Conservation (phyloP, 1,139 yeast genomes). For the Geotrichum siamense region DNA sequence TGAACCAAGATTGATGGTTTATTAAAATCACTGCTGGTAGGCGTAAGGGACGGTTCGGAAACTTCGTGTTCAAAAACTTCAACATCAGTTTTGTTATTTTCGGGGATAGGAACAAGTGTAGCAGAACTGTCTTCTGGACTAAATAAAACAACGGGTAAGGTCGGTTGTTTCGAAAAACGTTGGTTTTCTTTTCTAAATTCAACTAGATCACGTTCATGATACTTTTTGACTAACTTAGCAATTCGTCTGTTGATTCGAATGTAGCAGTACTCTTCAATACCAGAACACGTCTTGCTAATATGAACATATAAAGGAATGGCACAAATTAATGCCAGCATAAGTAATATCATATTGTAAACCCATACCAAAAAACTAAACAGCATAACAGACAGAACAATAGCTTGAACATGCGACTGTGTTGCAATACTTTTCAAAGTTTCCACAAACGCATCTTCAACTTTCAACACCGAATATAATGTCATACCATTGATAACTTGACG, state of each 20-base stretch:
- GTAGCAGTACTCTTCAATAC: conserved; percentile 55
- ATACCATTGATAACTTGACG: conserved; percentile 78
- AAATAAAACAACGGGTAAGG: conserved; percentile 19
- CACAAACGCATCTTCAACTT: conserved; percentile 43
- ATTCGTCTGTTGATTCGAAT: conserved; percentile 49
- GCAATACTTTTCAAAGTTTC: conserved; percentile 55
- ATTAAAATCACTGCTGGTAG: not conserved
- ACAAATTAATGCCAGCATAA: conserved; percentile 50
- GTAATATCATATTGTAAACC: conserved; percentile 58
- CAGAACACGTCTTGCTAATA: conserved; percentile 35
- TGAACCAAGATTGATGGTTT: too few species aligned
- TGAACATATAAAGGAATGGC: conserved; percentile 50
- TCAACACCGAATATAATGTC: conserved; percentile 53
- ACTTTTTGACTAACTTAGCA: conserved; percentile 43
- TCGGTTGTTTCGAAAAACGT: conserved; percentile 23
- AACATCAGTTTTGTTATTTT: not conserved
- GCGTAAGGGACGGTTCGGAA: not conserved
- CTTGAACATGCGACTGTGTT: conserved; percentile 51
- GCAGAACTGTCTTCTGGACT: not conserved
- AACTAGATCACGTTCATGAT: conserved; percentile 36
- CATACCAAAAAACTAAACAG: conserved; percentile 68
- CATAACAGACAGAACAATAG: conserved; percentile 68
- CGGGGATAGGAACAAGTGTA: not conserved
- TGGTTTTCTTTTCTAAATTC: conserved; percentile 27
- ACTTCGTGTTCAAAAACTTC: not conserved